A percentile compares a stretch with the other conserved stretches of the same genome.
Evolutionary conservation across 2,329 filamentous ascomycete species (phyloP).

Genomic region (Colletotrichum karsti): DNA sequence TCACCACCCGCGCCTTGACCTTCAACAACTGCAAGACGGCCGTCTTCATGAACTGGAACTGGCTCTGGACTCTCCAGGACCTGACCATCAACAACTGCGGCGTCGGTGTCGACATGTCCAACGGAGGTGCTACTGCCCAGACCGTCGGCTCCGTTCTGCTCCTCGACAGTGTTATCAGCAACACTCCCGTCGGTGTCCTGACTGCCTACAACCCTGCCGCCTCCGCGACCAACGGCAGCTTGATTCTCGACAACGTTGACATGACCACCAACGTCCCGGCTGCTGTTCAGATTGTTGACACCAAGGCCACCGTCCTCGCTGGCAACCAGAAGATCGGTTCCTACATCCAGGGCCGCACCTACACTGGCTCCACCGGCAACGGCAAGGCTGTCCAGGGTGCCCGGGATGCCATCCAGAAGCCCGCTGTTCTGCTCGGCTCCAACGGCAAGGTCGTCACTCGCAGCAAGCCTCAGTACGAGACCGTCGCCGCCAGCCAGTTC

Average conservation of each 20-base stretch:
- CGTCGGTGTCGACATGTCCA: slow-evolving; percentile 83
- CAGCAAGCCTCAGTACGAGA: slow-evolving; percentile 89
- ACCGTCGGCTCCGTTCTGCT: slow-evolving; percentile 87
- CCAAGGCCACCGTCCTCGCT: slow-evolving; percentile 67
- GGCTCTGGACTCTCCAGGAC: slow-evolving; percentile 84
- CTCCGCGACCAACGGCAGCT: slow-evolving; percentile 77
- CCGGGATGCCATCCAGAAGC: slow-evolving; percentile 67
- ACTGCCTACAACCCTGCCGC: slow-evolving; percentile 75
- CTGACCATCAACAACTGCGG: slow-evolving; percentile 77
- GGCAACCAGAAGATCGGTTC: slow-evolving; percentile 75
- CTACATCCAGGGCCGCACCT: slow-evolving; percentile 84
- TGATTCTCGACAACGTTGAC: slow-evolving; percentile 91
- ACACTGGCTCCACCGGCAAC: slow-evolving; percentile 54
- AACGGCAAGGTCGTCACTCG: slow-evolving; percentile 79
- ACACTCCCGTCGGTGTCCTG: slow-evolving; percentile 79
- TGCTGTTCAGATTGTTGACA: slow-evolving; percentile 70
- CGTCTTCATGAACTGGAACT: slow-evolving; percentile 92
- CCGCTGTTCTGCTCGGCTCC: slow-evolving; percentile 68
- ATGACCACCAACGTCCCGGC: slow-evolving; percentile 72
- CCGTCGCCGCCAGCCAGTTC: slow-evolving; percentile 73
- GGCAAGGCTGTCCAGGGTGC: slow-evolving; percentile 68
- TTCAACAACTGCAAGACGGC: slow-evolving; percentile 87
- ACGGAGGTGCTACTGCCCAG: slow-evolving; percentile 67
- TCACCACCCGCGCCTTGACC: slow-evolving; percentile 82
- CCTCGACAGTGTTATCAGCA: slow-evolving; percentile 80